Conservation (phyloP, 768 basidiomycete species). For the Lactarius psammicola region DNA sequence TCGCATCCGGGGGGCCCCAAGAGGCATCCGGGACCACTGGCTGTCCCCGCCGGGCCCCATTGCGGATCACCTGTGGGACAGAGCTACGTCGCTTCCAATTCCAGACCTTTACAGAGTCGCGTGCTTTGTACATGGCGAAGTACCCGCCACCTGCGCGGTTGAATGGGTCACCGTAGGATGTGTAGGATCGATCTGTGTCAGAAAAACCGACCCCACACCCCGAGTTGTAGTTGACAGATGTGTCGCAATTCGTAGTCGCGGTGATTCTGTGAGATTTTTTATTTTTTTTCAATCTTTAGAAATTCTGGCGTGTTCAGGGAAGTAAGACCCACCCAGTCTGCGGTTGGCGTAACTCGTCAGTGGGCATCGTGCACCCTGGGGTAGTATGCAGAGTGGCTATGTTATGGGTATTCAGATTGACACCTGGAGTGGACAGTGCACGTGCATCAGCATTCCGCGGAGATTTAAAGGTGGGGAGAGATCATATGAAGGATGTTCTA, state of each 20-base stretch:
- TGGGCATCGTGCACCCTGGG: conserved; percentile 47
- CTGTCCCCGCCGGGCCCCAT: conserved; percentile 11
- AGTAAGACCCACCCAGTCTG: conserved; percentile 45
- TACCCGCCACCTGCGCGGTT: conserved; percentile 57
- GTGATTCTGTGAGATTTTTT: conserved; percentile 36
- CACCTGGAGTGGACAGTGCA: conserved; percentile 37
- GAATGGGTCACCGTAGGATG: conserved; percentile 49
- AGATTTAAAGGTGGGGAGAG: no score
- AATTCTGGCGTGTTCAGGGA: not conserved
- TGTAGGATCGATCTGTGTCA: conserved; percentile 28
- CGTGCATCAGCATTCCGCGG: not conserved
- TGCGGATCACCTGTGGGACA: conserved; percentile 45
- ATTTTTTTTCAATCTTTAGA: not conserved
- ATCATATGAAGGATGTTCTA: no score
- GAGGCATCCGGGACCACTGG: conserved; percentile 15
- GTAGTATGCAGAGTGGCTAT: conserved; percentile 55
- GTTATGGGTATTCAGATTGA: conserved; percentile 47
- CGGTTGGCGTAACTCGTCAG: conserved; percentile 24
- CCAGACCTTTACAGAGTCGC: conserved; percentile 50
- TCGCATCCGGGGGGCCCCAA: conserved; percentile 52
- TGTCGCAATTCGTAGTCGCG: conserved; percentile 49
- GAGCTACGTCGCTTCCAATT: conserved; percentile 22
- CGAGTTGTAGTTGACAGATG: conserved; percentile 50
- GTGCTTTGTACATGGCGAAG: conserved; percentile 51
- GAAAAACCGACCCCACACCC: conserved; percentile 57